These are phyloP conservation scores for Russula earlei DNA, from an alignment of 768 basidiomycete genomes.

Conservation along the genomic window DNA sequence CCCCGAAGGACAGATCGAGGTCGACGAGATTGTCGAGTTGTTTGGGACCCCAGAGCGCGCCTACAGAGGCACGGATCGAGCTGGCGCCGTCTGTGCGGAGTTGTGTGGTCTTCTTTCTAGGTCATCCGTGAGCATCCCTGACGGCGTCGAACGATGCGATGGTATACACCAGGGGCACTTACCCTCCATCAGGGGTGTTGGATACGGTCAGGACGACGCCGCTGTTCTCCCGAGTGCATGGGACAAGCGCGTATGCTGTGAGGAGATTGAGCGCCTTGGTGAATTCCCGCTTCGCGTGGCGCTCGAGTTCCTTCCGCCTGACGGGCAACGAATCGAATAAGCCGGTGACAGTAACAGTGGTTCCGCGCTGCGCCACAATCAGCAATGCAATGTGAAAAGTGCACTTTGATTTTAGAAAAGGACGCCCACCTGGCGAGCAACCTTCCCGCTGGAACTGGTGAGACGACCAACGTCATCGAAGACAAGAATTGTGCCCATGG, in stretches of 20 bases:
- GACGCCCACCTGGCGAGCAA: constrained; percentile 64
- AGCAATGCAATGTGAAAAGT: not conserved
- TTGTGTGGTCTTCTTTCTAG: constrained; percentile 54
- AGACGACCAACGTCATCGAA: constrained; percentile 60
- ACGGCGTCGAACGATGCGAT: not conserved
- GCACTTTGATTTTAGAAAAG: not conserved
- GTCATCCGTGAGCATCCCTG: not conserved
- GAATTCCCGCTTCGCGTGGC: constrained; percentile 85
- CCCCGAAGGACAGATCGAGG: constrained; percentile 58
- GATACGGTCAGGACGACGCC: constrained; percentile 68
- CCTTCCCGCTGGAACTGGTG: constrained; percentile 39
- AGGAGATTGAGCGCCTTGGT: constrained; percentile 74
- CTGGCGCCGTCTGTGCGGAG: constrained; percentile 64
- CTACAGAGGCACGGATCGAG: constrained; percentile 52
- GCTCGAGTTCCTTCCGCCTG: constrained; percentile 81
- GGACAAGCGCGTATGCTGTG: constrained; percentile 83
- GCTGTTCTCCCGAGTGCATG: constrained; percentile 46
- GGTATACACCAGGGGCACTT: constrained; percentile 23
- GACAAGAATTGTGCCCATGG: constrained; percentile 72
- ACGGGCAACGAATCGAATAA: constrained; percentile 83
- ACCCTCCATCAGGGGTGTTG: constrained; percentile 68
- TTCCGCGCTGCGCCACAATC: constrained; percentile 58
- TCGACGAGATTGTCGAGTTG: constrained; percentile 66
- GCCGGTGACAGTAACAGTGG: constrained; percentile 62
- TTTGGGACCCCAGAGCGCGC: constrained; percentile 79